phyloP scores from a whole-genome alignment of 2,329 filamentous ascomycete genomes.

The Aspergillus luchuensis region DNA sequence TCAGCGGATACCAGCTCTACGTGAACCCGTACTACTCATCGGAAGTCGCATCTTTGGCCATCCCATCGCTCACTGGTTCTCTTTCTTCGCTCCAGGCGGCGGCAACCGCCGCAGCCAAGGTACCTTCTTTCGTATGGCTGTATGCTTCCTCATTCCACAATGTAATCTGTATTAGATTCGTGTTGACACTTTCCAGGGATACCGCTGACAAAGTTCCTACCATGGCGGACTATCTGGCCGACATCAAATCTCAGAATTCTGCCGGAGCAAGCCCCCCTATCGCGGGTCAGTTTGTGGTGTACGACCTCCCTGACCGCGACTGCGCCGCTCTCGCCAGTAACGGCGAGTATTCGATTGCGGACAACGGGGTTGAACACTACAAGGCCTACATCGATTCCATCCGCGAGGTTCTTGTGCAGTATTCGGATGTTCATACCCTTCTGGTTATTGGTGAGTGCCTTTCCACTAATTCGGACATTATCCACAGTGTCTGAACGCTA shows the following conservation, averaged over 20 bases:
- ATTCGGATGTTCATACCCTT: conserved; percentile 56
- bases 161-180: background rate
- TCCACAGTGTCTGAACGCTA: background rate
- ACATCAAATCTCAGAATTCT: conserved; percentile 51
- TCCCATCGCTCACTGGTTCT: conserved; percentile 61
- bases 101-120: conserved; percentile 51
- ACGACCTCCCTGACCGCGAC: conserved; percentile 65
- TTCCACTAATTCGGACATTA: background rate
- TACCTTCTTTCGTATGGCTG: conserved; percentile 58
- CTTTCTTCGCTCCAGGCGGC: conserved; percentile 52
- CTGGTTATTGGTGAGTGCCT: conserved; percentile 49
- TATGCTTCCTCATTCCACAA: conserved; percentile 27
- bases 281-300: conserved; percentile 61
- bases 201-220: conserved; percentile 52
- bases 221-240: conserved; percentile 51
- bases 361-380: conserved; percentile 54
- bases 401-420: conserved; percentile 53
- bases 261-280: conserved; percentile 51
- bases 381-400: conserved; percentile 60
- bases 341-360: conserved; percentile 60
- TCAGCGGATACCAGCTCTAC: conserved; percentile 54
- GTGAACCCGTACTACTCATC: conserved; percentile 57
- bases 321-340: conserved; percentile 66
- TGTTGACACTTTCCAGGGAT: conserved; percentile 35
- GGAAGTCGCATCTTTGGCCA: conserved; percentile 57